Percentiles rank a stretch among this genome's conserved stretches.
Evolutionary conservation across 176 grass and related monocot species (phyloP).

Genomic region (Avena sativa): DNA sequence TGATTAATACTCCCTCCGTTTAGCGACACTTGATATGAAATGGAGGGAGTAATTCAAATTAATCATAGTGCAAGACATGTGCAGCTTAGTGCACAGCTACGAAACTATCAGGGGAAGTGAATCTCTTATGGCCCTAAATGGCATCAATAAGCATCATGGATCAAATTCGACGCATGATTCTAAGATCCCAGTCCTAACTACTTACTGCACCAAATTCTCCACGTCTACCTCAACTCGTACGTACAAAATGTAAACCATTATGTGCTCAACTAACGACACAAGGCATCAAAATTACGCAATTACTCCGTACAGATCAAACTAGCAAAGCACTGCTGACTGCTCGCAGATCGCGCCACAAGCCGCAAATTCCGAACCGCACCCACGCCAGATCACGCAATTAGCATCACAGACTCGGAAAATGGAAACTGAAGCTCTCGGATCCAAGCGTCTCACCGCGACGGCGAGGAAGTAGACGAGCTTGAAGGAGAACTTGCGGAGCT

Average conservation of each 20-base stretch:
- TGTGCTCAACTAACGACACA: neutral
- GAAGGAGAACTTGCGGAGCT: constrained; percentile 98
- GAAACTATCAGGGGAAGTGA: neutral
- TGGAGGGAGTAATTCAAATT: neutral
- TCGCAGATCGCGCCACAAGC: constrained; percentile 30
- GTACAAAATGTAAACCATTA: neutral
- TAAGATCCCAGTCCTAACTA: constrained; percentile 24
- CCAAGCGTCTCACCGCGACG: constrained; percentile 57
- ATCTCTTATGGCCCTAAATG: neutral
- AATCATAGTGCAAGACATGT: constrained; percentile 26
- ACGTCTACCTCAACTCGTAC: constrained; percentile 23
- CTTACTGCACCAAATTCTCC: neutral
- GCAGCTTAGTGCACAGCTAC: neutral
- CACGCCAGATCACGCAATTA: constrained; percentile 2
- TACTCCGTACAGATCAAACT: too few species aligned
- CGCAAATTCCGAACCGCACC: neutral
- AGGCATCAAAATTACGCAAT: neutral
- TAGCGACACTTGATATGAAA: too few species aligned
- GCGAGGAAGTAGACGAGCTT: constrained; percentile 98
- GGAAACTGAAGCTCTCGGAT: neutral
- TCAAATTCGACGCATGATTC: constrained; percentile 15
- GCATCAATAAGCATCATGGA: neutral
- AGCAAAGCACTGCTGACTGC: neutral
- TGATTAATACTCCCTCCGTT: neutral
- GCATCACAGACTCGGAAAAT: neutral